Evolutionary conservation across 164 flowering plant species (phyloP).

Genomic region (Tetracentron sinense): DNA sequence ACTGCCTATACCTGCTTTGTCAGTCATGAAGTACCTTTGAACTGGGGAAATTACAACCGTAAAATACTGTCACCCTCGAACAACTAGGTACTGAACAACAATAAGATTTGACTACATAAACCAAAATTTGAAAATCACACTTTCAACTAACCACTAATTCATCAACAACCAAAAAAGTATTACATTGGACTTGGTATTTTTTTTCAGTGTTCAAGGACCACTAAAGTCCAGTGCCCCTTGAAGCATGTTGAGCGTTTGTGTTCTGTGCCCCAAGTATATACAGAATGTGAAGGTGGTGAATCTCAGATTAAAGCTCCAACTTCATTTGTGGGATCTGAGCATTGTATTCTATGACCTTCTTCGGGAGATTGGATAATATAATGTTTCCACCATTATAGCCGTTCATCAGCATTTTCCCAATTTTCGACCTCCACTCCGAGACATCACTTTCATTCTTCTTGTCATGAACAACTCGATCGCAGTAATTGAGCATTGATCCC

Average conservation of each 20-base stretch:
- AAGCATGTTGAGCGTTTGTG: not conserved
- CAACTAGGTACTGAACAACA: no score
- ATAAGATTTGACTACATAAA: no score
- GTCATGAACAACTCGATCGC: conserved; percentile 84
- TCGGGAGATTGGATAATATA: conserved; percentile 30
- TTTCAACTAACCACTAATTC: no score
- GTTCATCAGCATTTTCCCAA: conserved; percentile 62
- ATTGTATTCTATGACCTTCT: conserved; percentile 26
- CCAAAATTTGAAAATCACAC: no score
- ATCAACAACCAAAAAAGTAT: no score
- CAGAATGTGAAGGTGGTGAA: not conserved
- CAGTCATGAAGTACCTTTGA: no score
- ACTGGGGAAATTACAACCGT: no score
- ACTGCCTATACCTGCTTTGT: no score
- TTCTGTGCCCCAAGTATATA: not conserved
- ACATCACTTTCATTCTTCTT: conserved; percentile 48
- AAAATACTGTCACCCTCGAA: no score
- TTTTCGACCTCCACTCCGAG: conserved; percentile 82
- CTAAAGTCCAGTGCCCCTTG: not conserved
- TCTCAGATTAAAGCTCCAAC: conserved; percentile 28
- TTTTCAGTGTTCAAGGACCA: no score
- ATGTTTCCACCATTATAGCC: conserved; percentile 70
- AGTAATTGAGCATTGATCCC: conserved; percentile 87
- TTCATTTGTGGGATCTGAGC: conserved; percentile 28
- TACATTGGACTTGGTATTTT: no score